A percentile compares a stretch with the other conserved stretches of the same genome.
Evolutionary conservation across 768 basidiomycete species (phyloP).

Genomic region (Lentinula edodes): DNA sequence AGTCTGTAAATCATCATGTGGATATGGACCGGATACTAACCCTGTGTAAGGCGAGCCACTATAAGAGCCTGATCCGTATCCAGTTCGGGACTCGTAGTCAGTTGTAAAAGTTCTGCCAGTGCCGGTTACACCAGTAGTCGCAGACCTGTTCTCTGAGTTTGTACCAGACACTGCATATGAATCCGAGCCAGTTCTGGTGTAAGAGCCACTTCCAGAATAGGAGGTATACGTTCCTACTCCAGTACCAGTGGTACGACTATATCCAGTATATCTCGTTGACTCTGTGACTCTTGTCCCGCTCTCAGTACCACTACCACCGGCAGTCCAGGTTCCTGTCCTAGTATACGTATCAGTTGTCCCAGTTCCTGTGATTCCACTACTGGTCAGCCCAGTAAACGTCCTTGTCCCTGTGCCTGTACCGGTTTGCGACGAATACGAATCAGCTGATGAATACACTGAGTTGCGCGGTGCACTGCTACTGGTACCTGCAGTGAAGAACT

Average conservation of each 20-base stretch:
- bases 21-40: neutral
- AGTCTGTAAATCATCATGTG: neutral
- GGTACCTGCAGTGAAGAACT: conserved; percentile 2
- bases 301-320: neutral
- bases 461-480: neutral
- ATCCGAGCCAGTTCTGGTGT: conserved; percentile 18
- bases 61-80: neutral
- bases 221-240: conserved; percentile 7
- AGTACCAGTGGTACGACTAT: conserved; percentile 6
- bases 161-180: conserved; percentile 10
- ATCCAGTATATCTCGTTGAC: conserved; percentile 2
- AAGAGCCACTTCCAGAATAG: conserved; percentile 36
- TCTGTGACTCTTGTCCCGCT: conserved; percentile 1
- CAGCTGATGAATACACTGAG: conserved; percentile 7
- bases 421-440: conserved; percentile 3
- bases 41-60: conserved; percentile 7
- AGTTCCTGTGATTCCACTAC: neutral
- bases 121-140: neutral
- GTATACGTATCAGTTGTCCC: conserved; percentile 3
- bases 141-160: conserved; percentile 17
- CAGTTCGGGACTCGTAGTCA: conserved; percentile 6
- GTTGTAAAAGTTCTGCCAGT: conserved; percentile 3
- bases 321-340: neutral
- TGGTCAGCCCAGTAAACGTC: conserved; percentile 7
- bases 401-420: neutral